Base-by-base conservation (phyloP, 1,139 yeast genomes). In the Lodderomyces margitis region DNA sequence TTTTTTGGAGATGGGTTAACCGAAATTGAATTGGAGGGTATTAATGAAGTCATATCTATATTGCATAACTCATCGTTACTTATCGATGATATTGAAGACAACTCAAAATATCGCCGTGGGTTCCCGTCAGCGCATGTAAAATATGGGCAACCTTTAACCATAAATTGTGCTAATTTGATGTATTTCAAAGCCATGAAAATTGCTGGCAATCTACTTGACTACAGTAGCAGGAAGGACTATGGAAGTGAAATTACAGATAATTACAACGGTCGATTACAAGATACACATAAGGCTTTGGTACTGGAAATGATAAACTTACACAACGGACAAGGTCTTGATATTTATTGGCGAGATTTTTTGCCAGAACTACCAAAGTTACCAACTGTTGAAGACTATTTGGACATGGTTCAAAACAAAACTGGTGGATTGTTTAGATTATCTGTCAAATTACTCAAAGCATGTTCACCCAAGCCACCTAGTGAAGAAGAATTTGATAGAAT, bases 81-180 rank as follows among this genome's bases (percentile, higher is more conserved):
- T 11, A 79, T 89, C 23, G 97, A 89, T 59, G 97, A 89, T 56
- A 86, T 89, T 23, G 98, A 89, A 56, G 98, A 89, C 58, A 70
- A 65, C 37, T 84, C 95, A 1, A 65, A 62, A 23, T 65, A 78
- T 37, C 70, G 98, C 48, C 64, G 98, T 25, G 96, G 96, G 0
- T 61, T 68, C 17, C 86, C 88, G 1, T 80, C 88, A 3, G 88
- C 96, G 0, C 96, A 89, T 59, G 63, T 77, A 36, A 71, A 82
- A 36, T 89, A 66, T 59, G 97, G 97, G 0, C 61, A 74, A 0
- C 89, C 96, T 0, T 78, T 80, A 54, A 86, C 96, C 3, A 79
- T 91, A 46, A 91, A 89, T 58, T 76, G 91, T 43, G 87, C 94
- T 2, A 87, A 86, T 59, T 78, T 84, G 58, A 83, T 86, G 78